These are phyloP conservation scores for Lichtheimia ornata DNA, from an alignment of 371 early-diverging fungal genomes.

Conservation along the genomic window DNA sequence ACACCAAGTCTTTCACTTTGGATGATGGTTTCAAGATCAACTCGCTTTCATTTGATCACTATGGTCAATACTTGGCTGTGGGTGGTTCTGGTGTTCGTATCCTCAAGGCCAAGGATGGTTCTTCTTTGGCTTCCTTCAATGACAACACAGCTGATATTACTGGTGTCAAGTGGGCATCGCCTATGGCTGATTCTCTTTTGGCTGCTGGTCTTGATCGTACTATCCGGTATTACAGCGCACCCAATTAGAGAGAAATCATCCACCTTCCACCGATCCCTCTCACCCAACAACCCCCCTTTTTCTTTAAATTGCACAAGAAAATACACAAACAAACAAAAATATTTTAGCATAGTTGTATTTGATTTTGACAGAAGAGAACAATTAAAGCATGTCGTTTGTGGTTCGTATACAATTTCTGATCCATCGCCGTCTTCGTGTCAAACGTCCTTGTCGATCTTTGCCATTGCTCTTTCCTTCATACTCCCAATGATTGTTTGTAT, in stretches of 20 bases:
- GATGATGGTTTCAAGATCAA: slow-evolving; percentile 59
- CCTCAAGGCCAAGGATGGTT: slow-evolving; percentile 81
- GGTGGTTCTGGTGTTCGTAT: slow-evolving; percentile 69
- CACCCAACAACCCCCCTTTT: not conserved
- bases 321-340: not conserved
- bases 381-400: not conserved
- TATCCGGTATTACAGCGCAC: slow-evolving; percentile 57
- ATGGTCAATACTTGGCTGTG: slow-evolving; percentile 84
- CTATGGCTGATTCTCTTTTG: slow-evolving; percentile 57
- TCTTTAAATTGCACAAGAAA: not conserved
- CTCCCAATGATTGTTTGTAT: slow-evolving; percentile 34
- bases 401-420: slow-evolving; percentile 21
- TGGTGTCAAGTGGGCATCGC: slow-evolving; percentile 61
- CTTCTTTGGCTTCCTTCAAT: slow-evolving; percentile 55
- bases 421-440: slow-evolving; percentile 30
- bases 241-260: not conserved
- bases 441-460: slow-evolving; percentile 10
- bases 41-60: slow-evolving; percentile 75
- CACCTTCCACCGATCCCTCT: not conserved
- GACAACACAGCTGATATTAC: slow-evolving; percentile 64
- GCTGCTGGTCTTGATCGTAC: slow-evolving; percentile 66
- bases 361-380: not conserved
- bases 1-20: slow-evolving; percentile 70
- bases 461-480: slow-evolving; percentile 10
- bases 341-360: not conserved